Evolutionary conservation across 495 filamentous ascomycete genomes (phyloP).

Genomic region (Rusavskia elegans): DNA sequence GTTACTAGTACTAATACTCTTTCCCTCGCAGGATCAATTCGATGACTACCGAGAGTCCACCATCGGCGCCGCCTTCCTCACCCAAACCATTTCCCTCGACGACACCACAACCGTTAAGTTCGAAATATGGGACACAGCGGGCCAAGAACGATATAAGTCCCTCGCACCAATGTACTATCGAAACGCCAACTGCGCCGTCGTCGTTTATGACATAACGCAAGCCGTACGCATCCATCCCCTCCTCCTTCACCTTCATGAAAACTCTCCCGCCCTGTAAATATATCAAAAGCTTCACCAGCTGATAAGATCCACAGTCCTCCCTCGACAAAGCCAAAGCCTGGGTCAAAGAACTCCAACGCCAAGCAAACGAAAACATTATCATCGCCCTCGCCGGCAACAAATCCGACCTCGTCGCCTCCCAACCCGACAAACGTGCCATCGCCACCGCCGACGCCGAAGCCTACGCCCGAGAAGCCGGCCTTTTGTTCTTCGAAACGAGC

Average conservation of each 20-base stretch:
- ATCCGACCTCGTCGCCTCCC: conserved; percentile 77
- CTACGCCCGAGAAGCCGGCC: conserved; percentile 79
- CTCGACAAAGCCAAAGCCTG: conserved; percentile 97
- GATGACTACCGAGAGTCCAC: conserved; percentile 98
- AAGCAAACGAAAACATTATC: conserved; percentile 98
- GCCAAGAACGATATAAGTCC: conserved; percentile 96
- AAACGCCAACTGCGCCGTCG: conserved; percentile 97
- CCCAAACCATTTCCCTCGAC: conserved; percentile 94
- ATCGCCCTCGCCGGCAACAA: conserved; percentile 98
- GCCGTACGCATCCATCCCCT: conserved; percentile 44
- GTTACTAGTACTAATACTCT: not conserved
- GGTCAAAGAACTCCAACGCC: conserved; percentile 98
- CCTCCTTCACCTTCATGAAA: not conserved
- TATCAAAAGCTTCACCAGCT: too few relatives aligned
- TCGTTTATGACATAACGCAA: conserved; percentile 98
- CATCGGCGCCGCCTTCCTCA: conserved; percentile 96
- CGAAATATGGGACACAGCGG: conserved; percentile 98
- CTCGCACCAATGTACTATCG: conserved; percentile 98
- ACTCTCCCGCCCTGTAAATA: not conserved
- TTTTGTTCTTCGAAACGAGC: conserved; percentile 95
- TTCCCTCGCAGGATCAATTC: conserved; percentile 72
- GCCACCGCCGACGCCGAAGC: conserved; percentile 78
- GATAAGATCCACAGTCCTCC: conserved; percentile 45
- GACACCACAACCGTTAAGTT: conserved; percentile 98
- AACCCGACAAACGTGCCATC: conserved; percentile 87